Base-by-base conservation (phyloP, 2,329 filamentous ascomycete genomes). In the Hymenoscyphus linearis region DNA sequence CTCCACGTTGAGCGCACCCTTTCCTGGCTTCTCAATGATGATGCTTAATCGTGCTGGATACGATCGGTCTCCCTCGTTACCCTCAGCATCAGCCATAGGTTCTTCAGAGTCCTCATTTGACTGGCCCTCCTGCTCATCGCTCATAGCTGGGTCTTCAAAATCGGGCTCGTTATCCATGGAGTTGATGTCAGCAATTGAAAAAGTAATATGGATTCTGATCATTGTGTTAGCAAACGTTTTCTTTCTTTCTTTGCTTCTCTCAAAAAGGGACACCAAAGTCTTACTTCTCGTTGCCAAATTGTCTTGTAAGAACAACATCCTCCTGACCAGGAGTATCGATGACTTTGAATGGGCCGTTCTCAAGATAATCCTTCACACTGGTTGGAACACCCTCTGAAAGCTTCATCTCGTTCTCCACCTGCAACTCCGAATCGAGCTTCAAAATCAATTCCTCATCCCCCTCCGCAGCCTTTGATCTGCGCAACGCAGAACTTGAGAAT, bases 271-370 rank as follows among this genome's bases (percentile, higher is more conserved):
- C 57, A 58, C 1, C 10, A 26, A 22, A 6, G 26, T 44, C 86
- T 77, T 77, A 95, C 91, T 88, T 91, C 81, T 99, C 95, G 65
- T 96, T 87, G 71, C 89, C 90, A 72, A 90, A 93, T 66, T 84
- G 88, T 72, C 93, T 89, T 64, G 86, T 89, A 67, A 99, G 82
- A 71, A 89, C 82, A 68, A 99, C 90, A 69, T 96, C 91, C 79
- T 98, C 90, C 76, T 91, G 84, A 65, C 95, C 95, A 31, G 88
- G 82, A 35, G 82, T 85, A 76, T 99, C 95, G 71, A 90, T 81
- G 64, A 95, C 82, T 82, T 93, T 82, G 76, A 92, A 99, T 47
- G 88, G 84, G 72, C 88, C 87, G 78, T 91, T 93, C 73, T 93
- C 86, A 55, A 97, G 78, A 77, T 96, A 97, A 75, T 95, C 90